A percentile compares a stretch with the other conserved stretches of the same genome.
These are phyloP conservation scores for Saccharomyces pastorianus DNA, from an alignment of 1,139 yeast genomes.

Conservation along the genomic window DNA sequence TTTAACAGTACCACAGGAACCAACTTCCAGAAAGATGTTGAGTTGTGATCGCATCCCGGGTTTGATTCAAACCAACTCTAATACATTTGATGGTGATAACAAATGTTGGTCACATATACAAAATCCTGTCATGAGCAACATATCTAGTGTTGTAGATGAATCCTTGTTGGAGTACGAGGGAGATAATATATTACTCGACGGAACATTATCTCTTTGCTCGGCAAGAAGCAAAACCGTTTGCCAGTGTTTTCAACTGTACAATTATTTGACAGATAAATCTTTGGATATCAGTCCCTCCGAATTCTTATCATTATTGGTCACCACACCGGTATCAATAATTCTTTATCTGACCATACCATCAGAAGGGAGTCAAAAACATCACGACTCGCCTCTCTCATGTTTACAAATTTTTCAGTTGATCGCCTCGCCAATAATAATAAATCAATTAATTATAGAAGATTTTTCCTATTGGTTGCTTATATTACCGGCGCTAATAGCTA, in stretches of 20 bases:
- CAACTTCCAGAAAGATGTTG: constrained; percentile 10
- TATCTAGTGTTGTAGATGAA: background rate
- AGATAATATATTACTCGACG: background rate
- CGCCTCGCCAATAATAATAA: constrained; percentile 5
- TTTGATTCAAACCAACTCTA: background rate
- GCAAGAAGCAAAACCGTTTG: background rate
- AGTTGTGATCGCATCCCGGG: constrained; percentile 17
- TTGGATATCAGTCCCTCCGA: constrained; percentile 11
- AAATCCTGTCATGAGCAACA: background rate
- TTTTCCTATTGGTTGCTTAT: constrained; percentile 5
- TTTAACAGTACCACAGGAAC: constrained; percentile 4
- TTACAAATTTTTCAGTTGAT: constrained; percentile 3
- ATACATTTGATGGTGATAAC: background rate
- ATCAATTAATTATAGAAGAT: background rate
- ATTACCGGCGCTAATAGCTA: background rate
- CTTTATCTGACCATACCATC: constrained; percentile 14
- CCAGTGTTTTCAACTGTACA: constrained; percentile 3
- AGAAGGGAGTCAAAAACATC: background rate
- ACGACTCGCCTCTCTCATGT: background rate
- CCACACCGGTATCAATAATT: constrained; percentile 15
- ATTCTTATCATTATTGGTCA: constrained; percentile 12
- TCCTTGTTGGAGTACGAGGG: background rate
- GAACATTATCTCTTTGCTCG: background rate
- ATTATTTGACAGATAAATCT: constrained; percentile 6
- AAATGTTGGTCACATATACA: background rate